Conservation (phyloP, 2,329 filamentous ascomycete species). For the Alternaria tenuissima region DNA sequence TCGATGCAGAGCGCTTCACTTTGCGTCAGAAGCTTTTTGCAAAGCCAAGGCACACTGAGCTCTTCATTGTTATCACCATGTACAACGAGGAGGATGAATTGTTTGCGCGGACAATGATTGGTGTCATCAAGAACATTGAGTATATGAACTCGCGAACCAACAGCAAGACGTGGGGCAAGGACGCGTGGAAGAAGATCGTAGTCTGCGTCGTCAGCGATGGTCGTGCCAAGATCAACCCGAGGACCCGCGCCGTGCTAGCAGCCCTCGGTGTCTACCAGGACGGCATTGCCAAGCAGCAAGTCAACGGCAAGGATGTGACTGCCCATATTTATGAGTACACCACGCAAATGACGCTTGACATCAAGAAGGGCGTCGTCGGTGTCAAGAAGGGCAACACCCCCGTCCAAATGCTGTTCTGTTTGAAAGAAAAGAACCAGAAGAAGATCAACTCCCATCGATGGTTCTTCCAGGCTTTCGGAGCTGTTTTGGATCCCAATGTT, state of each 20-base stretch:
- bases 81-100: conserved; percentile 98
- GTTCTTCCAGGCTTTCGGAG: conserved; percentile 98
- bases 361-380: conserved; percentile 88
- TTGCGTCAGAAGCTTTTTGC: conserved; percentile 90
- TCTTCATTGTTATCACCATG: conserved; percentile 98
- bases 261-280: conserved; percentile 98
- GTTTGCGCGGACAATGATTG: conserved; percentile 93
- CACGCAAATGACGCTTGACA: conserved; percentile 82
- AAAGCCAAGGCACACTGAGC: conserved; percentile 89
- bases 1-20: conserved; percentile 89
- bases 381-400: conserved; percentile 85
- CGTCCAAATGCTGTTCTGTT: conserved; percentile 95
- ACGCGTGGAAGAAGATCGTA: conserved; percentile 99
- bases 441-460: conserved; percentile 99
- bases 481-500: conserved; percentile 92
- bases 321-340: conserved; percentile 97
- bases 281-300: conserved; percentile 97
- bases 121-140: conserved; percentile 98
- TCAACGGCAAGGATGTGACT: conserved; percentile 95
- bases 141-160: conserved; percentile 94
- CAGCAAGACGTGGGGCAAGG: conserved; percentile 97
- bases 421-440: conserved; percentile 99
- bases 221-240: conserved; percentile 93
- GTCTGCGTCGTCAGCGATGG: conserved; percentile 97
- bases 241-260: conserved; percentile 87